Evolutionary conservation across 2,329 filamentous ascomycete species (phyloP).

Genomic region (Lasiodiplodia theobromae): DNA sequence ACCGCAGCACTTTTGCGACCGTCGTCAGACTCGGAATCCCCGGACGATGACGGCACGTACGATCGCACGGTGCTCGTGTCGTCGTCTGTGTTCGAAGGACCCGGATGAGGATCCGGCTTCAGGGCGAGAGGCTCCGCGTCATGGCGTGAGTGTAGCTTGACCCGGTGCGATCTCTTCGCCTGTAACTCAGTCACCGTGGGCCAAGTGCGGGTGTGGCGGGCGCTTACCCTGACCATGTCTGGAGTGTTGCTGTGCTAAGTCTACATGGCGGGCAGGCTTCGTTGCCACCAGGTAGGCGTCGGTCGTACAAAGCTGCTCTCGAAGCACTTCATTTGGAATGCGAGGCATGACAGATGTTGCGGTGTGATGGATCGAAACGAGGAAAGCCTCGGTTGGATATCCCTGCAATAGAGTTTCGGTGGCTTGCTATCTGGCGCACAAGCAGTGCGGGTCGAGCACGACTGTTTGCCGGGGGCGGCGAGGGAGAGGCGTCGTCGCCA

Average conservation of each 20-base stretch:
- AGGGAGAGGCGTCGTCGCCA: neutral
- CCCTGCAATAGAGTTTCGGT: conserved; percentile 3
- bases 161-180: neutral
- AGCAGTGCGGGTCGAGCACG: neutral
- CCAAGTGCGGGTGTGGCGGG: neutral
- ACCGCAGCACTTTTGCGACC: neutral
- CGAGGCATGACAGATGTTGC: conserved; percentile 3
- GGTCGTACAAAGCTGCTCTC: neutral
- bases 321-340: conserved; percentile 11
- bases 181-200: neutral
- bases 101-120: neutral
- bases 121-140: neutral
- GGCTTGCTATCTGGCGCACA: conserved; percentile 13
- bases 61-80: neutral
- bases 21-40: neutral
- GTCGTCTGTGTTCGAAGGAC: neutral
- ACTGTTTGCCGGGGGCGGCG: neutral
- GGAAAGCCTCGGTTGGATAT: conserved; percentile 6
- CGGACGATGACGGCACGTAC: neutral
- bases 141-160: neutral
- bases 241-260: too few relatives aligned
- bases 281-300: neutral
- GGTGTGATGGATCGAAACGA: conserved; percentile 14
- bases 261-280: too few relatives aligned
- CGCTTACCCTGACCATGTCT: neutral